phyloP scores from a whole-genome alignment of 2,329 filamentous ascomycete species.

The Colletotrichum filicis region DNA sequence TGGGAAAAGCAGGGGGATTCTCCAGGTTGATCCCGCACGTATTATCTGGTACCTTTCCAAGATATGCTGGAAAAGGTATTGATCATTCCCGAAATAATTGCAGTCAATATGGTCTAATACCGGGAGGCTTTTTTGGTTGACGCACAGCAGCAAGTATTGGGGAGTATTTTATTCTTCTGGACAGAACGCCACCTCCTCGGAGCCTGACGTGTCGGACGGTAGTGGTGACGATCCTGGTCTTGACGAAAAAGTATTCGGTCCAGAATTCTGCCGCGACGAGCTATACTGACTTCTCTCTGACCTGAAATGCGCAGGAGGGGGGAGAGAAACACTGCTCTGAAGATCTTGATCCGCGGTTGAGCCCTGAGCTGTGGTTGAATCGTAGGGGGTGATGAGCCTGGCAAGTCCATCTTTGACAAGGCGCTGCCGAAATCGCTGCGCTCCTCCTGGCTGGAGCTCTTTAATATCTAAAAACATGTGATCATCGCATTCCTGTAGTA shows the following conservation, averaged over 20 bases:
- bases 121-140: neutral
- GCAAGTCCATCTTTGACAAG: neutral
- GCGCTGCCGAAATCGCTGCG: neutral
- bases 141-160: constrained; percentile 12
- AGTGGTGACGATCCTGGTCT: neutral
- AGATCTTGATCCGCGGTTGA: neutral
- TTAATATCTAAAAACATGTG: neutral
- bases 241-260: rapidly evolving
- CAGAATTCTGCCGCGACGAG: neutral
- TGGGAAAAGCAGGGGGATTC: neutral
- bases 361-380: neutral
- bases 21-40: neutral
- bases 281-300: neutral
- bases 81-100: neutral
- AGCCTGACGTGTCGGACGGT: neutral
- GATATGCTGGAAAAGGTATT: constrained; percentile 9
- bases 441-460: neutral
- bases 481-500: neutral
- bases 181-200: neutral
- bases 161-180: neutral
- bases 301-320: neutral
- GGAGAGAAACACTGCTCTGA: neutral
- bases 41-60: neutral
- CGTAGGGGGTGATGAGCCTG: neutral
- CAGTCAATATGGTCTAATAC: neutral